Evolutionary conservation across 2,329 filamentous ascomycete species (phyloP).

Genomic region (Plectosphaerella sp.): DNA sequence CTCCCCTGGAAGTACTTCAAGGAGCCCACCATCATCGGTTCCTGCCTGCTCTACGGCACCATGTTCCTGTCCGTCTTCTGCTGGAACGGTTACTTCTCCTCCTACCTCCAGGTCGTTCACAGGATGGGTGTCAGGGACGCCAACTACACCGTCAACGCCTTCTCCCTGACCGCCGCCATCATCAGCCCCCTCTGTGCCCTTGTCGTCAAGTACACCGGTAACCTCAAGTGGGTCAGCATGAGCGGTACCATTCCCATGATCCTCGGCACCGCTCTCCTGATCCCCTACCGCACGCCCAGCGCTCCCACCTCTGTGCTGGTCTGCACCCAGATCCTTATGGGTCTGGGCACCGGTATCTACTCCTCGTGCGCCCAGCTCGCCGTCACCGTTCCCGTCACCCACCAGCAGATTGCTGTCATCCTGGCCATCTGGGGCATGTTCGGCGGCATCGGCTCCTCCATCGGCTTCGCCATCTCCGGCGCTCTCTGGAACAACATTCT

Average conservation of each 20-base stretch:
- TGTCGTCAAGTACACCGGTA: constrained; percentile 40
- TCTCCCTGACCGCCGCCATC: constrained; percentile 41
- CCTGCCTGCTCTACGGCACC: constrained; percentile 32
- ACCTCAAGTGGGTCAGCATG: constrained; percentile 36
- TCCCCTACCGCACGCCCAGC: constrained; percentile 34
- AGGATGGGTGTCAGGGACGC: constrained; percentile 30
- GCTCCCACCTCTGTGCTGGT: constrained; percentile 41
- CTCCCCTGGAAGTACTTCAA: constrained; percentile 48
- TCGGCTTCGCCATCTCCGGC: constrained; percentile 54
- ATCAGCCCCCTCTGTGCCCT: constrained; percentile 41
- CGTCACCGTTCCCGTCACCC: not conserved
- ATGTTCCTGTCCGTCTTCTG: constrained; percentile 37
- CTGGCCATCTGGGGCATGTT: constrained; percentile 55
- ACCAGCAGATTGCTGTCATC: constrained; percentile 48
- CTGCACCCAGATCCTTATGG: constrained; percentile 48
- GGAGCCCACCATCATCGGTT: constrained; percentile 43
- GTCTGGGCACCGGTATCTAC: constrained; percentile 36
- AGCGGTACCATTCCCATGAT: constrained; percentile 34
- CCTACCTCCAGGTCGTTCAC: constrained; percentile 44
- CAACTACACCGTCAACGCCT: constrained; percentile 38
- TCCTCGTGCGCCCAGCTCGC: constrained; percentile 24
- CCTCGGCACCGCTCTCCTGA: constrained; percentile 37
- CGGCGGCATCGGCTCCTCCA: constrained; percentile 53
- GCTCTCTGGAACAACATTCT: constrained; percentile 57
- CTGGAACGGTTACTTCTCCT: constrained; percentile 43